A percentile compares a stretch with the other conserved stretches of the same genome.
Conservation (phyloP, 1,284 basidiomycete genomes). For the Pulveroboletus sp. region DNA sequence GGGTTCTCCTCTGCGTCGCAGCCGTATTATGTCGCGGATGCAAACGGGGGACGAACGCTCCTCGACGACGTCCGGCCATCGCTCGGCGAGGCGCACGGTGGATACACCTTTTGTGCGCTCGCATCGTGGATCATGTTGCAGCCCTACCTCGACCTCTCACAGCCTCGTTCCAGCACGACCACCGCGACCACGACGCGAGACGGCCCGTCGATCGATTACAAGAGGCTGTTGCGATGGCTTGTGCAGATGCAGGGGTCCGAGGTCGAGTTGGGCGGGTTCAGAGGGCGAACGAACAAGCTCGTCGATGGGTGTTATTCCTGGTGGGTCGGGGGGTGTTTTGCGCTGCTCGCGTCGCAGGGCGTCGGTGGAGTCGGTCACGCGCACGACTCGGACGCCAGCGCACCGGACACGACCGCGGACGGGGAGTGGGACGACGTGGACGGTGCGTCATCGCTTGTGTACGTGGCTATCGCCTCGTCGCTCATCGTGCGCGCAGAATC, state of each 20-base stretch:
- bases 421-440: constrained; percentile 66
- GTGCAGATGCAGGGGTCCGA: constrained; percentile 84
- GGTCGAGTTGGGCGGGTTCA: constrained; percentile 89
- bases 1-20: constrained; percentile 89
- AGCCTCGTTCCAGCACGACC: constrained; percentile 5
- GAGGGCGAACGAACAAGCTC: constrained; percentile 94
- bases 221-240: constrained; percentile 78
- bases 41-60: constrained; percentile 30
- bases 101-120: constrained; percentile 93
- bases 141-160: constrained; percentile 45
- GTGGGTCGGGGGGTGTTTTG: constrained; percentile 96
- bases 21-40: constrained; percentile 49
- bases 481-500: constrained; percentile 45
- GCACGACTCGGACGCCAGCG: constrained; percentile 16
- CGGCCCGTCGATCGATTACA: constrained; percentile 55
- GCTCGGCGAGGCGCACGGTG: constrained; percentile 95
- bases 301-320: constrained; percentile 99
- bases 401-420: constrained; percentile 23
- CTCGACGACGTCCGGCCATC: constrained; percentile 55
- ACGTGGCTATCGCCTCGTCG: too few relatives aligned
- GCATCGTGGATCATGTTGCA: constrained; percentile 82
- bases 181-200: not conserved
- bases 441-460: constrained; percentile 41
- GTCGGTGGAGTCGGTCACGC: constrained; percentile 39
- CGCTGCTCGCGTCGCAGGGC: constrained; percentile 72